phyloP scores from a whole-genome alignment of 257 asterid genomes.

The Solanum acaule region DNA sequence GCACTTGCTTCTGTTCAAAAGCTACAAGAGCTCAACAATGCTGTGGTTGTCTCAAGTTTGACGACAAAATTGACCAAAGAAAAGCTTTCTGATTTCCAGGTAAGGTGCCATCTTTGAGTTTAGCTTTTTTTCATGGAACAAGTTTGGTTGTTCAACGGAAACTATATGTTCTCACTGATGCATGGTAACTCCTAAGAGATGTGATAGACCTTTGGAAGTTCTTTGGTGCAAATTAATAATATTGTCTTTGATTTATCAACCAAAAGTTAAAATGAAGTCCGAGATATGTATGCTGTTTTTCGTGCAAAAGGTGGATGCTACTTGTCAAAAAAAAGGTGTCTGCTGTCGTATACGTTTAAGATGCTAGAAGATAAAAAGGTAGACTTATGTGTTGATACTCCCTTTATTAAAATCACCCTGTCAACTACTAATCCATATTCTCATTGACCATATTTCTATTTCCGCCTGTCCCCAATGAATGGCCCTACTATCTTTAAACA shows the following conservation, averaged over 20 bases:
- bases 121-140: neutral
- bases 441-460: neutral
- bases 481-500: neutral
- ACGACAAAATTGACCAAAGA: slow-evolving; percentile 60
- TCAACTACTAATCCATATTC: neutral
- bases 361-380: neutral
- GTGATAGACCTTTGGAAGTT: neutral
- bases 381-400: neutral
- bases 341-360: neutral
- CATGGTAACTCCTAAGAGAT: neutral
- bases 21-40: slow-evolving; percentile 89
- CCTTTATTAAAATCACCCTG: neutral
- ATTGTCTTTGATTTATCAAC: neutral
- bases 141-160: neutral
- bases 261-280: neutral
- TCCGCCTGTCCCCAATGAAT: neutral
- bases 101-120: neutral
- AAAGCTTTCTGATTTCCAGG: slow-evolving; percentile 74
- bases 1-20: slow-evolving; percentile 82
- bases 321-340: neutral
- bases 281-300: neutral
- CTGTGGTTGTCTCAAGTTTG: slow-evolving; percentile 60
- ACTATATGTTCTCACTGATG: neutral
- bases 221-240: neutral
- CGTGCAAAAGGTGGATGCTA: neutral